A percentile compares a stretch with the other conserved stretches of the same genome.
Conservation (phyloP, 371 early-diverging fungal species). For the Parasitella parasitica region DNA sequence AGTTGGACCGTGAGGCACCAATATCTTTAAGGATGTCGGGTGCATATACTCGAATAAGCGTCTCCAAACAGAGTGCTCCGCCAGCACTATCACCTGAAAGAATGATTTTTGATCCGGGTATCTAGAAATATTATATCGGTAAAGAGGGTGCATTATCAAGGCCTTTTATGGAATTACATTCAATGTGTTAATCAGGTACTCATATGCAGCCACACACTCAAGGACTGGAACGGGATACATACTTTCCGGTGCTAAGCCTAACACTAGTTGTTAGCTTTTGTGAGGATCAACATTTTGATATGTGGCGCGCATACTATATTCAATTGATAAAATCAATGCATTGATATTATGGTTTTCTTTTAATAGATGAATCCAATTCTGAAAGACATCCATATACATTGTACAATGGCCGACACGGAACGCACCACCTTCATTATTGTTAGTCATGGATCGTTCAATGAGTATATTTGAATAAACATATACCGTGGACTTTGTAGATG, state of each 20-base stretch:
- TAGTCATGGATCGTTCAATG: too few relatives aligned
- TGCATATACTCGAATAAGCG: slow-evolving; percentile 38
- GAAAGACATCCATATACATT: slow-evolving; percentile 45
- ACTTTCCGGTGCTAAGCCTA: slow-evolving; percentile 40
- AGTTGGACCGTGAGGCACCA: slow-evolving; percentile 21
- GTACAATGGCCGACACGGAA: slow-evolving; percentile 37
- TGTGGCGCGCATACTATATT: slow-evolving; percentile 22
- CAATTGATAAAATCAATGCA: slow-evolving; percentile 42
- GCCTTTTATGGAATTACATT: too few relatives aligned
- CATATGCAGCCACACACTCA: slow-evolving; percentile 44
- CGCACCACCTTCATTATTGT: slow-evolving; percentile 32
- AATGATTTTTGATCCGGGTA: slow-evolving; percentile 29
- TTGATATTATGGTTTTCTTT: slow-evolving; percentile 35
- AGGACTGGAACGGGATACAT: slow-evolving; percentile 42
- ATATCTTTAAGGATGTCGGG: slow-evolving; percentile 39
- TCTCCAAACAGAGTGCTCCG: slow-evolving; percentile 37
- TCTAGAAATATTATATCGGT: too few relatives aligned
- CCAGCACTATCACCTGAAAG: slow-evolving; percentile 43
- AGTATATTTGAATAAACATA: background rate
- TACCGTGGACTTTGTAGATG: slow-evolving; percentile 46
- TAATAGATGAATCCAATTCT: slow-evolving; percentile 34
- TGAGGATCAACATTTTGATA: background rate
- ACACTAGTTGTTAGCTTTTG: background rate
- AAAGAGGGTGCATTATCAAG: too few relatives aligned
- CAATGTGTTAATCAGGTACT: slow-evolving; percentile 27